Conservation (phyloP, 306 rosid species). For the Vachellia collinsii region DNA sequence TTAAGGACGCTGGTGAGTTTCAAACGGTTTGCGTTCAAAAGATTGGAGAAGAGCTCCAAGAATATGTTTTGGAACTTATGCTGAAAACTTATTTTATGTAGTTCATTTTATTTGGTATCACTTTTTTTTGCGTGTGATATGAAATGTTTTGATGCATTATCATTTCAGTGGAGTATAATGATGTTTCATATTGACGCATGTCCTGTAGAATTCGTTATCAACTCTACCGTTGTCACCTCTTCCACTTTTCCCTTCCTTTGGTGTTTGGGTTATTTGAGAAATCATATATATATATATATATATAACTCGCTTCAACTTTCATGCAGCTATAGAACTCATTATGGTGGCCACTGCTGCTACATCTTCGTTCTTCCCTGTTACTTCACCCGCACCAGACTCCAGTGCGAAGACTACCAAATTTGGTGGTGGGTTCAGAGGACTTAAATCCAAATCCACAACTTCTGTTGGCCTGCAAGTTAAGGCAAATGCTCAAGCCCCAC, state of each 20-base stretch:
- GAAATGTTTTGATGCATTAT: constrained; percentile 31
- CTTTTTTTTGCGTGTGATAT: not conserved
- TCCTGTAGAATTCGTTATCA: not conserved
- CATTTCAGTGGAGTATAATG: constrained; percentile 19
- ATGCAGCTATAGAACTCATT: constrained; percentile 46
- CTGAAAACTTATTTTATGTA: not conserved
- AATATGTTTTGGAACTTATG: constrained; percentile 35
- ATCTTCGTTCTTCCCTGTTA: constrained; percentile 66
- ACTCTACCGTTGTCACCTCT: not conserved
- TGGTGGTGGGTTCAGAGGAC: constrained; percentile 60
- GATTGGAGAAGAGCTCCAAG: not conserved
- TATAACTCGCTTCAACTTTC: constrained; percentile 30
- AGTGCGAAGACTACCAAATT: constrained; percentile 52
- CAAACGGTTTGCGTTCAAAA: constrained; percentile 3
- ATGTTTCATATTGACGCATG: constrained; percentile 24
- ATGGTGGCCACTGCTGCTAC: constrained; percentile 97
- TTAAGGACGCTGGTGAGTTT: constrained; percentile 17
- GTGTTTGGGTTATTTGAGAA: constrained; percentile 23
- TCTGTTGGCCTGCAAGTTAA: constrained; percentile 76
- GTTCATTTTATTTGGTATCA: constrained; percentile 6
- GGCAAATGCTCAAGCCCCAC: constrained; percentile 90
- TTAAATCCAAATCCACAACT: constrained; percentile 59
- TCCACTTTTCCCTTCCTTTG: constrained; percentile 1
- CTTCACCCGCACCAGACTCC: constrained; percentile 60
- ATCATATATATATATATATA: not conserved